A percentile compares a stretch with the other conserved stretches of the same genome.
Evolutionary conservation across 208 protist species (phyloP).

Genomic region (Leishmania arabica): DNA sequence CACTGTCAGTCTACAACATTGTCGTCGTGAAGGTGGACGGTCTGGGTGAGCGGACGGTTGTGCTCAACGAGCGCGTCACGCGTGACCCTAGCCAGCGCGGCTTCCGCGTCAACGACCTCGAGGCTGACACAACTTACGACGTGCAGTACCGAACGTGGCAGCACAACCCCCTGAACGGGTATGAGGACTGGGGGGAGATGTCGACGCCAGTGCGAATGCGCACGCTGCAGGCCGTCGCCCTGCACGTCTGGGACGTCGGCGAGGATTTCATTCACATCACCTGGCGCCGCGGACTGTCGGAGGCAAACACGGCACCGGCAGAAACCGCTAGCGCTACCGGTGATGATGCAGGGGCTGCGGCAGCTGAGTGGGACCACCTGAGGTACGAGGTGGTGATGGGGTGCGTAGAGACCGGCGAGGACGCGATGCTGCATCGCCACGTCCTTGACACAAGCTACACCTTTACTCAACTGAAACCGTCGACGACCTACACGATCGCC

Average conservation of each 20-base stretch:
- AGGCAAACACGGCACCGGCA: conserved; percentile 7
- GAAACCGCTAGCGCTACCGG: neutral
- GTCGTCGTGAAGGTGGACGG: conserved; percentile 50
- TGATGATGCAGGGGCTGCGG: neutral
- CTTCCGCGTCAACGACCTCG: conserved; percentile 72
- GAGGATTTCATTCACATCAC: conserved; percentile 88
- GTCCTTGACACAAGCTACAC: conserved; percentile 87
- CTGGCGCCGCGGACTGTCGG: conserved; percentile 70
- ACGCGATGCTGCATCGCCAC: conserved; percentile 73
- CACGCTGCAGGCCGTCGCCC: conserved; percentile 72
- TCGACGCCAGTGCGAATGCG: conserved; percentile 59
- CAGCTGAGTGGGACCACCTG: conserved; percentile 51
- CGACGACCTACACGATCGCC: conserved; percentile 84
- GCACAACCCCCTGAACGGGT: conserved; percentile 67
- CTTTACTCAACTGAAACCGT: conserved; percentile 82
- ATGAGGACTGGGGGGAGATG: conserved; percentile 85
- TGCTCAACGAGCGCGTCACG: conserved; percentile 64
- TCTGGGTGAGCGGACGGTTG: conserved; percentile 32
- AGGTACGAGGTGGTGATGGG: conserved; percentile 93
- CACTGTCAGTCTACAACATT: conserved; percentile 39
- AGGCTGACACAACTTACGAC: conserved; percentile 76
- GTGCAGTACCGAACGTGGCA: conserved; percentile 78
- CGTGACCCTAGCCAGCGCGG: conserved; percentile 43
- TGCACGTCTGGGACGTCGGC: conserved; percentile 86
- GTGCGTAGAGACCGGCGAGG: conserved; percentile 79